Percentiles rank a stretch among this genome's conserved stretches.
These are phyloP conservation scores for Fusarium sarcochroum DNA, from an alignment of 2,329 filamentous ascomycete genomes.

Conservation along the genomic window DNA sequence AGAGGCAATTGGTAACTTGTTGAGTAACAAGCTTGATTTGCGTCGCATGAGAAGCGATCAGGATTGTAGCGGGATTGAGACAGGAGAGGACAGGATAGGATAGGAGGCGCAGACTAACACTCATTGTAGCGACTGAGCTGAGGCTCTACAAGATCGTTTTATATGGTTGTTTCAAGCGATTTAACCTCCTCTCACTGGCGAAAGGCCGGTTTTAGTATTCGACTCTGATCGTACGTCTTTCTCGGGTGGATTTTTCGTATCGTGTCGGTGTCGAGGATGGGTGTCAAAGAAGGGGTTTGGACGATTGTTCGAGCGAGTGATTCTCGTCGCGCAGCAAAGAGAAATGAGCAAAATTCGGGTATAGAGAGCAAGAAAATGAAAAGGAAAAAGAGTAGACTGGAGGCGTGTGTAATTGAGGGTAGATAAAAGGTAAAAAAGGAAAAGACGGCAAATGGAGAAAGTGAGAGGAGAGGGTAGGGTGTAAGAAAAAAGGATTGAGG, in stretches of 20 bases:
- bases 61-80: slow-evolving; percentile 21
- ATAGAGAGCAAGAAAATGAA: slow-evolving; percentile 20
- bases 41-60: background rate
- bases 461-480: slow-evolving; percentile 17
- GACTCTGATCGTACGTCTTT: slow-evolving; percentile 15
- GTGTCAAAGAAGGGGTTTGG: slow-evolving; percentile 11
- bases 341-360: slow-evolving; percentile 29
- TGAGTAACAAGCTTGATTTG: slow-evolving; percentile 7
- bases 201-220: slow-evolving; percentile 12
- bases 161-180: slow-evolving; percentile 4
- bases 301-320: slow-evolving; percentile 19
- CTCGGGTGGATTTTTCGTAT: slow-evolving; percentile 21
- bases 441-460: slow-evolving; percentile 25
- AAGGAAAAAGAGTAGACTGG: slow-evolving; percentile 18
- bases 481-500: slow-evolving; percentile 21
- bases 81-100: slow-evolving; percentile 23
- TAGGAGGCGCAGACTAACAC: slow-evolving; percentile 49
- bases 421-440: slow-evolving; percentile 20
- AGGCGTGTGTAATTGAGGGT: slow-evolving; percentile 4
- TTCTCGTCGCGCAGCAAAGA: slow-evolving; percentile 51
- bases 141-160: slow-evolving; percentile 18
- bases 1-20: background rate
- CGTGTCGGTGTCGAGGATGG: slow-evolving; percentile 24
- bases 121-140: slow-evolving; percentile 48
- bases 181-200: background rate